Percentiles rank a stretch among this genome's conserved stretches.
phyloP scores from a whole-genome alignment of 169 alveolate species.

The Fabrea salina region DNA sequence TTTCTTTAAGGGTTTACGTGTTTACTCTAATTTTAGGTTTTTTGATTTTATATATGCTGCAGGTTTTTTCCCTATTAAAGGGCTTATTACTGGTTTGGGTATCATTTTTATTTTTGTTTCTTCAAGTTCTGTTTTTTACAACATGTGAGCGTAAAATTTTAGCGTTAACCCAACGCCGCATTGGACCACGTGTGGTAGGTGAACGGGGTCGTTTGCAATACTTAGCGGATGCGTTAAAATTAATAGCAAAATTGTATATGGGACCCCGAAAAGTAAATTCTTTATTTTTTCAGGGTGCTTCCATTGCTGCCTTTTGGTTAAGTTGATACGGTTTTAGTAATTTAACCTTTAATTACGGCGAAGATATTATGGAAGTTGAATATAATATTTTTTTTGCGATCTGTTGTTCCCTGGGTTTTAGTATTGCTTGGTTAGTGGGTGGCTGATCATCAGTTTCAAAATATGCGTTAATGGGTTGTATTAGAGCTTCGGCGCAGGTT shows the following conservation, averaged over 20 bases:
- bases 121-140: conserved; percentile 21
- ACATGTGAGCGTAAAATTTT: conserved; percentile 28
- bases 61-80: neutral
- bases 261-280: neutral
- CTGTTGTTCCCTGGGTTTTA: conserved; percentile 4
- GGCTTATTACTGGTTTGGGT: conserved; percentile 15
- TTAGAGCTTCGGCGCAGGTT: conserved; percentile 25
- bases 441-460: conserved; percentile 11
- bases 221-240: conserved; percentile 21
- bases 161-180: conserved; percentile 19
- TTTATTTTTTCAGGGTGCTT: conserved; percentile 4
- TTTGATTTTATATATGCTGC: neutral
- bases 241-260: neutral
- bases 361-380: conserved; percentile 1
- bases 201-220: conserved; percentile 12
- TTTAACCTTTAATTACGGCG: neutral
- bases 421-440: conserved; percentile 9
- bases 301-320: neutral
- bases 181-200: conserved; percentile 7
- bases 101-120: conserved; percentile 30
- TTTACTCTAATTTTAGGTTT: neutral
- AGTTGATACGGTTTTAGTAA: conserved; percentile 7
- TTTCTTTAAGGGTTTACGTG: neutral
- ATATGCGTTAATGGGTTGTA: neutral
- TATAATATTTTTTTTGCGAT: conserved; percentile 19